Evolutionary conservation across 176 grass and related monocot species (phyloP), one percentile per base, ranked within the genome.

Genomic region (Chloris gayana): DNA sequence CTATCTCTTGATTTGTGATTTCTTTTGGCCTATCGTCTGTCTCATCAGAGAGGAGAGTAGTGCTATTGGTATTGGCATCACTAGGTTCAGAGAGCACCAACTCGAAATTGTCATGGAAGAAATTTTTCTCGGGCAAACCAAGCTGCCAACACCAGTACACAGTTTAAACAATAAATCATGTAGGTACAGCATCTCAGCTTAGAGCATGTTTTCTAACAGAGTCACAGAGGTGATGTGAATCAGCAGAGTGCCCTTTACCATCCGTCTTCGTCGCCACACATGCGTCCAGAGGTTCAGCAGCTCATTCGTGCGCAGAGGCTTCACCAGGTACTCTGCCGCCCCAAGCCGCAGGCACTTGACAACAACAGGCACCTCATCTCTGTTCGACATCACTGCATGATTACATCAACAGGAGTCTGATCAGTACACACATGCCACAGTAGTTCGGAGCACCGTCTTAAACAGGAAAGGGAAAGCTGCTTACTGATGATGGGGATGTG

Each of bases 401-500:
- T 37, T 44, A 19, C 87, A 58, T 57, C 25, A 64, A 27, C 35
- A 58, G 22, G 4, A 81, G 37, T 53, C 71, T 72, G 31, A 80
- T 69, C 17, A 79, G 11, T 45, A 68, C 11, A 74, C 72, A 35
- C 25, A 72, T 14, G 44, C 47, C 17, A 39, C 5, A 4, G 12
- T 27, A 31, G 60, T 38, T 2, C 3, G 14, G 31, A 33, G 12
- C 9, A 15, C 42, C 15, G 2, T 6, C 2, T 21, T 39, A 60
- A 60, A 73, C 73, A 15, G 9, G 9, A 37, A 37, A 6, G 7
- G 35, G 35, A 65, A 54, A 39, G 34, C 51, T 61, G 67, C 89
- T 92, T 76, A 97, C 94, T 99, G 85, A 99, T 99, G 42, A 99
- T 91, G 62, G 96, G 88, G 86, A 99, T 95, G 81, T 88, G 96